These are phyloP conservation scores for Talaromyces islandicus DNA, from an alignment of 2,329 filamentous ascomycete species.

Conservation along the genomic window DNA sequence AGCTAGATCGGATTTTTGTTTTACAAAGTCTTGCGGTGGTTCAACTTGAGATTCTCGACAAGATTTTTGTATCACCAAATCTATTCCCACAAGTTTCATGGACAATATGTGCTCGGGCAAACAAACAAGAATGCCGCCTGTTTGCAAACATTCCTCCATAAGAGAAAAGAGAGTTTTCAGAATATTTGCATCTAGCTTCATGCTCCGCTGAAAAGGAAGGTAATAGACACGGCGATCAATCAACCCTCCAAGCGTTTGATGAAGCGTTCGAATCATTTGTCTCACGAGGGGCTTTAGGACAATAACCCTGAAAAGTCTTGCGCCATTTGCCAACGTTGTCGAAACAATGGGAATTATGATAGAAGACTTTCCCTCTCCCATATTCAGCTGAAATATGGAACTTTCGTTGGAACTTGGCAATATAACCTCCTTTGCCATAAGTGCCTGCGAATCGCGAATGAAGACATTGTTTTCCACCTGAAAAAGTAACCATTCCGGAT, in stretches of 20 bases:
- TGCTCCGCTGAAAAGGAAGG: slow-evolving; percentile 35
- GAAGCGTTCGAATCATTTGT: slow-evolving; percentile 49
- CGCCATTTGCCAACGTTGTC: slow-evolving; percentile 45
- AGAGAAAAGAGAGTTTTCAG: slow-evolving; percentile 17
- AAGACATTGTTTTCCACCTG: slow-evolving; percentile 59
- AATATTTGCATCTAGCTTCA: slow-evolving; percentile 33
- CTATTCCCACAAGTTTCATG: slow-evolving; percentile 56
- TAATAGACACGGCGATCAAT: slow-evolving; percentile 40
- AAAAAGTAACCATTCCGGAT: slow-evolving; percentile 58
- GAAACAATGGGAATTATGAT: slow-evolving; percentile 63
- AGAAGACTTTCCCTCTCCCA: slow-evolving; percentile 66
- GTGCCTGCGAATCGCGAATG: slow-evolving; percentile 55
- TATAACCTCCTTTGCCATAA: slow-evolving; percentile 54
- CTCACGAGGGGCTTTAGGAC: slow-evolving; percentile 56
- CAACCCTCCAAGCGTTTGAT: slow-evolving; percentile 40
- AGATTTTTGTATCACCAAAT: slow-evolving; percentile 45
- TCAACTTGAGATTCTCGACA: no score
- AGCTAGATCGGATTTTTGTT: slow-evolving; percentile 22
- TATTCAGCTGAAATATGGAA: slow-evolving; percentile 61
- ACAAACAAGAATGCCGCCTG: slow-evolving; percentile 52
- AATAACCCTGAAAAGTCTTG: slow-evolving; percentile 50
- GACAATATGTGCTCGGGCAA: slow-evolving; percentile 51
- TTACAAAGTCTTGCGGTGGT: no score
- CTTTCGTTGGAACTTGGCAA: slow-evolving; percentile 20
- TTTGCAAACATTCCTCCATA: slow-evolving; percentile 38